Evolutionary conservation across 2,329 filamentous ascomycete species (phyloP).

Genomic region (Claviceps citrina): DNA sequence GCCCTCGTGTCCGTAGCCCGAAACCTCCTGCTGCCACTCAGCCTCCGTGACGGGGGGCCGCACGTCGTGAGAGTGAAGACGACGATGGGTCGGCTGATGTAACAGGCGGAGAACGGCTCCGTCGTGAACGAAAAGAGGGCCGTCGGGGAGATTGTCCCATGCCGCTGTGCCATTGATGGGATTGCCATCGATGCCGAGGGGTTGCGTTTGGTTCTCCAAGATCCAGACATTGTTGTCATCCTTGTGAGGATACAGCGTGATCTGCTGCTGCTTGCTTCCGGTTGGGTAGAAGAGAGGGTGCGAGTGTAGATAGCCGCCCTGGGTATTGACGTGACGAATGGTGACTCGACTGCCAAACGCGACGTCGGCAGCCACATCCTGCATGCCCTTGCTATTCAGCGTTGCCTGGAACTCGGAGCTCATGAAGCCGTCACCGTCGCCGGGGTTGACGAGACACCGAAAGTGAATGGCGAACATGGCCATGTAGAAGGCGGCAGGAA

Average conservation of each 20-base stretch:
- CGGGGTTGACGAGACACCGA: conserved; percentile 78
- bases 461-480: conserved; percentile 97
- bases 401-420: conserved; percentile 98
- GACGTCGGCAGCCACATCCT: conserved; percentile 84
- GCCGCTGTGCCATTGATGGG: conserved; percentile 66
- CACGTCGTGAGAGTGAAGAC: conserved; percentile 91
- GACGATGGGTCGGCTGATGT: conserved; percentile 68
- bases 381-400: conserved; percentile 91
- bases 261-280: conserved; percentile 96
- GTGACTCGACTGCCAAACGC: conserved; percentile 73
- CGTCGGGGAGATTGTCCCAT: conserved; percentile 60
- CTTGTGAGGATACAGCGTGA: conserved; percentile 97
- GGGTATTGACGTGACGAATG: conserved; percentile 89
- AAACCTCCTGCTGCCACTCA: conserved; percentile 92
- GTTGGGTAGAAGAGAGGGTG: conserved; percentile 95
- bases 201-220: conserved; percentile 91
- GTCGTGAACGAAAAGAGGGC: conserved; percentile 53
- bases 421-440: conserved; percentile 98
- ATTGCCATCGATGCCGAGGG: conserved; percentile 58
- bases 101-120: conserved; percentile 71
- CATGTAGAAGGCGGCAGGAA: conserved; percentile 83
- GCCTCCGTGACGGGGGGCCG: conserved; percentile 73
- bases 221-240: conserved; percentile 96
- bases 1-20: conserved; percentile 91
- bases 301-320: conserved; percentile 94